Percentiles rank a stretch among this genome's conserved stretches.
These are phyloP conservation scores for Pilobolus umbonatus DNA, from an alignment of 192 early-diverging fungal species.

Conservation along the genomic window DNA sequence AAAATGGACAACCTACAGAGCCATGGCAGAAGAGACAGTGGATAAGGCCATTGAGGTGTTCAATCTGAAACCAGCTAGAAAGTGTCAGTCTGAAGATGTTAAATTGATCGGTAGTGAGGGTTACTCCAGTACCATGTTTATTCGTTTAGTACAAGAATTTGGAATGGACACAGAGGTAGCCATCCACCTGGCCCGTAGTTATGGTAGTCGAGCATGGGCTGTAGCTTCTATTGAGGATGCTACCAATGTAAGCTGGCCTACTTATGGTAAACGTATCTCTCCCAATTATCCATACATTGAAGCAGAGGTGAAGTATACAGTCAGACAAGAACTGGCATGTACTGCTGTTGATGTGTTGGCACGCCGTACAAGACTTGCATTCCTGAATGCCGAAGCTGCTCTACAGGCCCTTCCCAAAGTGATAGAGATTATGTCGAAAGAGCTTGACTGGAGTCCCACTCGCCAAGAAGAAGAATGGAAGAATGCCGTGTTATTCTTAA, in stretches of 20 bases:
- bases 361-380: slow-evolving; percentile 85
- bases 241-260: slow-evolving; percentile 69
- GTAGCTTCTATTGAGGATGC: slow-evolving; percentile 80
- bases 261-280: slow-evolving; percentile 75
- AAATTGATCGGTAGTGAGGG: slow-evolving; percentile 81
- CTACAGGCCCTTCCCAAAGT: slow-evolving; percentile 81
- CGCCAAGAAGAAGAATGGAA: slow-evolving; percentile 66
- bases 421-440: slow-evolving; percentile 87
- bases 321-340: slow-evolving; percentile 87
- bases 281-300: slow-evolving; percentile 90
- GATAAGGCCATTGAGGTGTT: slow-evolving; percentile 81
- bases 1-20: slow-evolving; percentile 98
- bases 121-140: slow-evolving; percentile 91
- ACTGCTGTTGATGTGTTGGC: slow-evolving; percentile 93
- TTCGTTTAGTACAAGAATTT: slow-evolving; percentile 93
- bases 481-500: slow-evolving; percentile 72
- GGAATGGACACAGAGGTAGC: slow-evolving; percentile 91
- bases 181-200: slow-evolving; percentile 83
- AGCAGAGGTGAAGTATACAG: slow-evolving; percentile 90
- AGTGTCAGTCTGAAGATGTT: slow-evolving; percentile 72
- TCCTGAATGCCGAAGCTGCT: slow-evolving; percentile 90
- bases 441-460: slow-evolving; percentile 72
- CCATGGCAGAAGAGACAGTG: slow-evolving; percentile 94
- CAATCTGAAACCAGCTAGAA: slow-evolving; percentile 57
- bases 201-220: slow-evolving; percentile 93